A percentile compares a stretch with the other conserved stretches of the same genome.
phyloP scores from a whole-genome alignment of 768 basidiomycete species.

The Russula brevipes region DNA sequence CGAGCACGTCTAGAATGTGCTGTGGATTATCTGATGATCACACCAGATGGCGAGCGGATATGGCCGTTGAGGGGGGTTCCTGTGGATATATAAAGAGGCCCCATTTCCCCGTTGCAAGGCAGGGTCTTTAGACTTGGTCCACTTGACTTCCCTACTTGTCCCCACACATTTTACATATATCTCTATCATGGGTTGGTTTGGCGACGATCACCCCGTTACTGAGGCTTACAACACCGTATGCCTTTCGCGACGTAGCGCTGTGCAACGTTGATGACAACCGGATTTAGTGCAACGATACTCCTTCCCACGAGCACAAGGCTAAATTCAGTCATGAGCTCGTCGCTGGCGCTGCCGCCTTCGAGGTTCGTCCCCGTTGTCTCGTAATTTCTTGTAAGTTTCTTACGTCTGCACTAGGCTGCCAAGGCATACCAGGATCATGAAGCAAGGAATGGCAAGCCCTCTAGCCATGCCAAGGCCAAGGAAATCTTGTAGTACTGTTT shows the following conservation, averaged over 20 bases:
- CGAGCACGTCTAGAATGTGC: neutral
- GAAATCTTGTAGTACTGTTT: conserved; percentile 40
- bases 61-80: neutral
- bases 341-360: conserved; percentile 61
- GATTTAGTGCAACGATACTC: neutral
- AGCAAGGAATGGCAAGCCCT: conserved; percentile 44
- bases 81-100: conserved; percentile 3
- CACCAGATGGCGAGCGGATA: neutral
- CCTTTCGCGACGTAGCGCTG: neutral
- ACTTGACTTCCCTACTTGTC: no score
- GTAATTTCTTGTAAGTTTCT: neutral
- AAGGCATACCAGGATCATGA: conserved; percentile 59
- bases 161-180: neutral
- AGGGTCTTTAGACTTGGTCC: neutral
- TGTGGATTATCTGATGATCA: neutral
- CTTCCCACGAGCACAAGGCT: conserved; percentile 39
- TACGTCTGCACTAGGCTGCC: conserved; percentile 42
- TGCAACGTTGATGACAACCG: neutral
- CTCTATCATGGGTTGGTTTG: conserved; percentile 10
- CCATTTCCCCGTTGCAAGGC: neutral
- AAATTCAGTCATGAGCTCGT: conserved; percentile 60
- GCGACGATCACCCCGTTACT: neutral
- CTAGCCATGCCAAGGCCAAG: conserved; percentile 51
- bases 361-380: conserved; percentile 34
- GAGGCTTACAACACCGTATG: neutral